A percentile compares a stretch with the other conserved stretches of the same genome.
Conservation (phyloP, 768 basidiomycete species). For the Auriscalpium vulgare region DNA sequence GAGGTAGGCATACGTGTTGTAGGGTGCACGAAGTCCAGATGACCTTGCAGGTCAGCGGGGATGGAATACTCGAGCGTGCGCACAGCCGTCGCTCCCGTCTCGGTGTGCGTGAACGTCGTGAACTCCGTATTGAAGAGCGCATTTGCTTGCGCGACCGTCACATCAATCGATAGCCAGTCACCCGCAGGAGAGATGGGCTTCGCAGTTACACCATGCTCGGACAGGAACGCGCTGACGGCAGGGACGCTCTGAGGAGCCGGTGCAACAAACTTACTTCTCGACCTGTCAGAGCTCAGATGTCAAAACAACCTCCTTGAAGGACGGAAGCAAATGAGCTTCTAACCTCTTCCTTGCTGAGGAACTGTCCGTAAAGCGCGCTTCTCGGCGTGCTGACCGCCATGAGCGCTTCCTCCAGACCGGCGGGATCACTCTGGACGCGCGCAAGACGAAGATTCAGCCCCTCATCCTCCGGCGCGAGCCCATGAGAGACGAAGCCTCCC, state of each 20-base stretch:
- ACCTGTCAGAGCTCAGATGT: neutral
- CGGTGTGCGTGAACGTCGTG: constrained; percentile 8
- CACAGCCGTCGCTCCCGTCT: constrained; percentile 3
- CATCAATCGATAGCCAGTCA: constrained; percentile 22
- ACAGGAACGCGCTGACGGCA: constrained; percentile 7
- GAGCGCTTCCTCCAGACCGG: constrained; percentile 1
- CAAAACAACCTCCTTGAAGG: neutral
- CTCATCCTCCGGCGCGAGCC: neutral
- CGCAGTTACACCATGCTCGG: constrained; percentile 8
- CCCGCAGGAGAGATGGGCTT: constrained; percentile 9
- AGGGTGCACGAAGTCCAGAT: constrained; percentile 14
- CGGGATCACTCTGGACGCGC: neutral
- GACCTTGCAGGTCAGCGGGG: constrained; percentile 8
- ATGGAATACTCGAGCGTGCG: constrained; percentile 18
- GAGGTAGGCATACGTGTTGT: constrained; percentile 4
- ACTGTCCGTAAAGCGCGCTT: constrained; percentile 14
- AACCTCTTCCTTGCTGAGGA: constrained; percentile 19
- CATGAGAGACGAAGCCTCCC: neutral
- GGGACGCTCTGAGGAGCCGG: constrained; percentile 1
- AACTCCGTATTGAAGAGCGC: constrained; percentile 13
- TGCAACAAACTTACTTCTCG: constrained; percentile 5
- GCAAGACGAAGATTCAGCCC: neutral
- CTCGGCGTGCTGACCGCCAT: constrained; percentile 15
- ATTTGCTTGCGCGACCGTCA: constrained; percentile 14
- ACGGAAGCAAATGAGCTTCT: neutral